Evolutionary conservation across 73 alveolate species (phyloP).

Genomic region (Paramecium octaurelia): DNA sequence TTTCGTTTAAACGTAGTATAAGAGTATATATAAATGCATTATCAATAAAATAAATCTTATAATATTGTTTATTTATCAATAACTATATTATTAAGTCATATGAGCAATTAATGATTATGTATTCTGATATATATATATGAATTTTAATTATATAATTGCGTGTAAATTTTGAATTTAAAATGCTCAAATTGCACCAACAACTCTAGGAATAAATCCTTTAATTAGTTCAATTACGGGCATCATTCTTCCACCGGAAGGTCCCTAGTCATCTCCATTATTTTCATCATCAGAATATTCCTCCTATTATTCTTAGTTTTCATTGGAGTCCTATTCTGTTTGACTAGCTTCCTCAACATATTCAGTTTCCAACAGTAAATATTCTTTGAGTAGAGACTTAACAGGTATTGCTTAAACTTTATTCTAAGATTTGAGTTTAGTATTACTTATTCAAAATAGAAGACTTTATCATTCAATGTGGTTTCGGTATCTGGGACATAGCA

Average conservation of each 20-base stretch:
- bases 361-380: neutral
- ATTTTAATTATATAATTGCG: neutral
- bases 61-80: neutral
- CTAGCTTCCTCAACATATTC: neutral
- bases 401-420: neutral
- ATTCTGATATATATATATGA: neutral
- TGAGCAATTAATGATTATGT: neutral
- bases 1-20: too few species aligned
- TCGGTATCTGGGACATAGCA: neutral
- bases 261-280: constrained; percentile 4
- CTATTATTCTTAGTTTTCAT: neutral
- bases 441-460: neutral
- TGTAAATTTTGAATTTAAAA: neutral
- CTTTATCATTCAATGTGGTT: neutral
- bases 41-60: too few species aligned
- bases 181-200: neutral
- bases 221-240: constrained; percentile 28
- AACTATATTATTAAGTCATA: neutral
- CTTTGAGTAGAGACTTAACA: neutral
- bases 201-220: constrained; percentile 26
- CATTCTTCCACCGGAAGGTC: neutral
- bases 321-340: neutral
- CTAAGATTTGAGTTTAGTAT: neutral
- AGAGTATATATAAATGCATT: too few species aligned
- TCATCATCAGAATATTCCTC: constrained; percentile 7